These are phyloP conservation scores for Zygoascus tannicola DNA, from an alignment of 805 yeast genomes.

Conservation along the genomic window DNA sequence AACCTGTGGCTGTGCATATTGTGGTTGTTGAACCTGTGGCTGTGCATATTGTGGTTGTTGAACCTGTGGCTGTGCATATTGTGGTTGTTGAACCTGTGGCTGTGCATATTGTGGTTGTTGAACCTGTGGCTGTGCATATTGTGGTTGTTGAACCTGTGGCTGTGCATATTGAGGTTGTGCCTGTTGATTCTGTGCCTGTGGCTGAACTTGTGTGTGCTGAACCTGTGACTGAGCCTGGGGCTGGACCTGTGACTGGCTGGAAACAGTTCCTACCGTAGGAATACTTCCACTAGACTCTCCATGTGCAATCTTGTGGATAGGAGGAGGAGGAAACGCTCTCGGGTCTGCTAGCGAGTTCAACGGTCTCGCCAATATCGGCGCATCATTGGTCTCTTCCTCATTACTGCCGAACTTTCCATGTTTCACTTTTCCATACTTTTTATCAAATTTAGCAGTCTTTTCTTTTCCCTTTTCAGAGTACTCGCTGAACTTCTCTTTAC, in stretches of 20 bases:
- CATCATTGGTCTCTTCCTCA: not conserved
- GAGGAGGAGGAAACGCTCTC: slow-evolving; percentile 37
- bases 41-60: slow-evolving; percentile 10
- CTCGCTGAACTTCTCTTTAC: slow-evolving; percentile 14
- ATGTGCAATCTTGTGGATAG: slow-evolving; percentile 33
- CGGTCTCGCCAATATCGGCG: slow-evolving; percentile 19
- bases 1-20: slow-evolving; percentile 12
- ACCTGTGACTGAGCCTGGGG: not conserved
- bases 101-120: not conserved
- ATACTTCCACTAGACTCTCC: slow-evolving; percentile 15
- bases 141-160: slow-evolving; percentile 14
- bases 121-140: not conserved
- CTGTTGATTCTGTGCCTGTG: slow-evolving; percentile 8
- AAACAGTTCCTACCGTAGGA: not conserved
- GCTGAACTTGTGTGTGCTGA: not conserved
- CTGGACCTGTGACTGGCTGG: too few species aligned
- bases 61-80: slow-evolving; percentile 9
- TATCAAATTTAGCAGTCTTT: slow-evolving; percentile 10
- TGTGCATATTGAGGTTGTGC: slow-evolving; percentile 4
- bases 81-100: slow-evolving; percentile 3
- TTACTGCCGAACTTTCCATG: slow-evolving; percentile 1
- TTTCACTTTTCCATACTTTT: slow-evolving; percentile 7
- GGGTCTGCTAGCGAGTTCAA: slow-evolving; percentile 28
- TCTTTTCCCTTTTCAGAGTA: slow-evolving; percentile 12
- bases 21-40: slow-evolving; percentile 4